phyloP scores from a whole-genome alignment of 2,329 filamentous ascomycete species.

The Hypoxylon sp. region DNA sequence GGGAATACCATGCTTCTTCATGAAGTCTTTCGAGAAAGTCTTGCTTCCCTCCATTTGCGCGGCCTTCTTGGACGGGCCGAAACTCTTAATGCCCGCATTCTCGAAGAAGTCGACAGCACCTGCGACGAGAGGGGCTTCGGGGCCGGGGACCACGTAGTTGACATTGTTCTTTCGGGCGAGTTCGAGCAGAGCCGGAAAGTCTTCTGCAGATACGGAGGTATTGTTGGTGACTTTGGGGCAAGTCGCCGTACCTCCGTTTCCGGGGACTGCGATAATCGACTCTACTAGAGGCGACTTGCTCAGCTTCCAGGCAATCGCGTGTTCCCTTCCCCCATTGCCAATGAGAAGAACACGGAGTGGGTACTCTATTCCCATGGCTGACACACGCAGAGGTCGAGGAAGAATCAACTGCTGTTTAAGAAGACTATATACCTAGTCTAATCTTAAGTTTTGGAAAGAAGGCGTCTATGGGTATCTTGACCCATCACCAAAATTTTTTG shows the following conservation, averaged over 20 bases:
- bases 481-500: conserved; percentile 34
- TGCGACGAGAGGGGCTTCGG: conserved; percentile 93
- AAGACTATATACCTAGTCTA: conserved; percentile 5
- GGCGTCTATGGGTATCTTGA: conserved; percentile 7
- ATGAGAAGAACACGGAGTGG: conserved; percentile 83
- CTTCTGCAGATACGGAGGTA: conserved; percentile 75
- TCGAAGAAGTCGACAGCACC: conserved; percentile 90
- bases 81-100: conserved; percentile 80
- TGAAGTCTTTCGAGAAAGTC: conserved; percentile 97
- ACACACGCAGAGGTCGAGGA: conserved; percentile 4
- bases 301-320: conserved; percentile 95
- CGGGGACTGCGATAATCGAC: conserved; percentile 79
- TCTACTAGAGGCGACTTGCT: conserved; percentile 85
- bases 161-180: conserved; percentile 81
- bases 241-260: conserved; percentile 88
- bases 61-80: conserved; percentile 87
- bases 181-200: conserved; percentile 82
- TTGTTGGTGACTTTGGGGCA: conserved; percentile 83
- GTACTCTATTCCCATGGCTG: conserved; percentile 50
- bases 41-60: conserved; percentile 96
- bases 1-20: conserved; percentile 90
- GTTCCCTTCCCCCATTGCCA: conserved; percentile 94
- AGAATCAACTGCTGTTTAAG: neutral
- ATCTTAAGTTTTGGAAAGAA: conserved; percentile 5
- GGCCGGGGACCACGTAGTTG: conserved; percentile 89